Base-by-base conservation (phyloP, 2,329 filamentous ascomycete genomes). In the Pseudogymnoascus sp. region DNA sequence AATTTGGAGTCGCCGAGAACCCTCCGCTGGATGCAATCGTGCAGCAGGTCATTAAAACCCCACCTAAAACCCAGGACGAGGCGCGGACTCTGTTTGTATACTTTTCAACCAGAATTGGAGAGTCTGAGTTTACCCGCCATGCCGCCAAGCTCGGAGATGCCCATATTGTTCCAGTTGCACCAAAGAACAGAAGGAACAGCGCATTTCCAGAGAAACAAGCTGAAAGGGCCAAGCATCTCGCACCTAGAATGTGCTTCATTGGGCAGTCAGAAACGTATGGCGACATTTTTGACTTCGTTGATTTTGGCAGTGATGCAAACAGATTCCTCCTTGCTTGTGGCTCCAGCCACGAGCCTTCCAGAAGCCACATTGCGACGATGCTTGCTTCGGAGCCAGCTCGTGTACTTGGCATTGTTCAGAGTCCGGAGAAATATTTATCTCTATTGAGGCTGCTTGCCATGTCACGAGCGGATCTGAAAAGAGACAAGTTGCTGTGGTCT, bases 211-310 rank as follows among this genome's bases (percentile, higher is more conserved):
- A 80, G 62, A 82, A 80, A 62, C 65, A 74, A 39, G 58, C 71
- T 60, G 70, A 68, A 43, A 69, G 69, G 53, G 67, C 82, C 50
- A 76, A 79, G 66, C 80, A 85, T 66, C 79, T 91, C 47, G 80
- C 83, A 14, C 93, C 94, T 4, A 82, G 81, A 50, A 80, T 85
- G 39, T 91, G 88, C 64, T 99, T 96, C 71, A 79, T 99, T 2
- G 94, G 94, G 7, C 86, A 66, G 28, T 85, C 81, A 5, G 72
- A 76, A 2, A 80, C 79, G 6, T 99, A 95, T 68, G 88, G 85
- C 9, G 89, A 96, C 33, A 95, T 99, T 33, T 96, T 99, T 66
- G 91, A 97, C 71, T 99, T 97, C 73, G 92, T 97, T 12, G 90
- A 97, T 71, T 99, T 97, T 75, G 91, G 93, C 0, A 77, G 81